Evolutionary conservation across 441 rosid species (phyloP).

Genomic region (Populus hybrid): DNA sequence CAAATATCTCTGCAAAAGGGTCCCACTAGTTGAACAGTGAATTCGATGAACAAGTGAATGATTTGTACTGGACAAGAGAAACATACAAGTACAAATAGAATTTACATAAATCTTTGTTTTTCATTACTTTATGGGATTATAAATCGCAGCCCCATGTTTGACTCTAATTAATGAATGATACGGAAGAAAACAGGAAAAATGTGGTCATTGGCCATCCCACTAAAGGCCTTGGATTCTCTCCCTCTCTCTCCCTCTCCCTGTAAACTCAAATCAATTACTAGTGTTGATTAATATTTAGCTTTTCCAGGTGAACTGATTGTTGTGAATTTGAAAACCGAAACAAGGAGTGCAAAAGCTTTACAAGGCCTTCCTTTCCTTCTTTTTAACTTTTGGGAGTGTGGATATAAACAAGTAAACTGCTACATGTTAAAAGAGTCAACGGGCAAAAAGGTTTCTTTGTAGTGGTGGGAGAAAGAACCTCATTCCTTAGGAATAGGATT

Average conservation of each 20-base stretch:
- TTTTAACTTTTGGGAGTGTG: slow-evolving; percentile 34
- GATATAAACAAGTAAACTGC: slow-evolving; percentile 36
- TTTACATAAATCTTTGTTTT: slow-evolving; percentile 2
- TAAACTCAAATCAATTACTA: slow-evolving; percentile 14
- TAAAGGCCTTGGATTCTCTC: slow-evolving; percentile 34
- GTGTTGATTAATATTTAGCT: slow-evolving; percentile 13
- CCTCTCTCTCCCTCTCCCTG: background rate
- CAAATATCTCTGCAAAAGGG: background rate
- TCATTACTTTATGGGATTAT: background rate
- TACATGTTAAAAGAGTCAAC: slow-evolving; percentile 39
- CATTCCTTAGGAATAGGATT: slow-evolving; percentile 57
- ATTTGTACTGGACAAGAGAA: slow-evolving; percentile 7
- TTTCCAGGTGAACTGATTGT: slow-evolving; percentile 9
- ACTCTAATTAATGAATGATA: slow-evolving; percentile 4
- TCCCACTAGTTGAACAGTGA: background rate
- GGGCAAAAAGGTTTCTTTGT: slow-evolving; percentile 23
- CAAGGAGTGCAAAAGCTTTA: slow-evolving; percentile 24
- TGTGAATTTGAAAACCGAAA: slow-evolving; percentile 8
- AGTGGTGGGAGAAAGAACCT: slow-evolving; percentile 45
- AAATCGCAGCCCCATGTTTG: slow-evolving; percentile 2
- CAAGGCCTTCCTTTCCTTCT: slow-evolving; percentile 17
- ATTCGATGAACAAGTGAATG: background rate
- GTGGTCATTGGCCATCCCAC: slow-evolving; percentile 22
- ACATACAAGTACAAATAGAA: slow-evolving; percentile 4
- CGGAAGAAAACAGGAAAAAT: slow-evolving; percentile 16